Base-by-base conservation (phyloP, 768 basidiomycete genomes). In the Terana coerulea region DNA sequence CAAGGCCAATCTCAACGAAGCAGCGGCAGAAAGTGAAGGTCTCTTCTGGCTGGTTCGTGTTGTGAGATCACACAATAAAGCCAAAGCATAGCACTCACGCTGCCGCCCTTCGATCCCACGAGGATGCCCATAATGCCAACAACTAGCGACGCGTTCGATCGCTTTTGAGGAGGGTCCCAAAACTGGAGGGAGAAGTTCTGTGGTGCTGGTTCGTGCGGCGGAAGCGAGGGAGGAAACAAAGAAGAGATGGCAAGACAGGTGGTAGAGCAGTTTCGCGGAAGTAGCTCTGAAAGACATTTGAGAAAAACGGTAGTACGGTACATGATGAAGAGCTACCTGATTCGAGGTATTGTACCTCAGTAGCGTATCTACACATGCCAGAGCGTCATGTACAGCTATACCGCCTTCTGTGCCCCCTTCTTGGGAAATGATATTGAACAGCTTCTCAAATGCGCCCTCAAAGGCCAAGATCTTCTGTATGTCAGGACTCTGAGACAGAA, bases 401-500 rank as follows among this genome's bases (percentile, higher is more conserved):
- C 93, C 93, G 14, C 95, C 94, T 59, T 98, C 95, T 21, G 94
- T 75, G 0, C 97, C 97, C 19, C 93, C 91, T 67, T 98, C 95
- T 55, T 81, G 78, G 8, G 80, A 77, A 54, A 98, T 80, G 42
- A 90, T 93, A 49, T 84, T 84, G 71, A 98, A 93, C 26, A 99
- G 77, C 64, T 88, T 91, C 72, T 99, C 97, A 61, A 99, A 98
- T 1, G 90, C 91, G 17, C 97, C 94, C 59, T 94, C 93, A 60
- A 99, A 99, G 0, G 95, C 93, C 39, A 98, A 81, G 26, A 98
- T 84, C 69, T 98, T 98, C 64, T 98, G 95, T 30, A 99, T 90
- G 65, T 98, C 92, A 28, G 89, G 81, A 59, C 89, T 98, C 59
- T 94, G 88, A 0, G 83, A 81, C 31, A 88, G 81, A 12, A 99